A percentile compares a stretch with the other conserved stretches of the same genome.
These are phyloP conservation scores for Corymbia calophylla DNA, from an alignment of 441 rosid genomes.

Conservation along the genomic window DNA sequence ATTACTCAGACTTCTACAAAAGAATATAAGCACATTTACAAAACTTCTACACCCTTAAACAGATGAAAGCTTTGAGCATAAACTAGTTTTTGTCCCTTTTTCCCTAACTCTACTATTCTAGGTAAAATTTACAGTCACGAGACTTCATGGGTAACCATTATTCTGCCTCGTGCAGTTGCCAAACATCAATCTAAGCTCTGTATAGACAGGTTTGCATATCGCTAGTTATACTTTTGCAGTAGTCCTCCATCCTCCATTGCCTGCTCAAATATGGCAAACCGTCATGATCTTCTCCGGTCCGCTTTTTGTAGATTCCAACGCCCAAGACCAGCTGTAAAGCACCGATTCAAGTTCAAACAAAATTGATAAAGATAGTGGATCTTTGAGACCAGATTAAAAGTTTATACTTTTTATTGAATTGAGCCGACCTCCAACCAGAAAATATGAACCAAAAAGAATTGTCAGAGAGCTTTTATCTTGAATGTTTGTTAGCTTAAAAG, in stretches of 20 bases:
- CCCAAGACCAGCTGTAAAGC: neutral
- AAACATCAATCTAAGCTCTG: neutral
- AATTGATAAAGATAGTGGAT: neutral
- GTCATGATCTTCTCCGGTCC: neutral
- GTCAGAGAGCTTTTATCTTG: neutral
- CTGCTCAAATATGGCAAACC: neutral
- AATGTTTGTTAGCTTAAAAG: neutral
- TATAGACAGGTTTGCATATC: neutral
- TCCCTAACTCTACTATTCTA: neutral
- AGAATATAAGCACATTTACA: neutral
- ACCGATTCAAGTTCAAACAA: neutral
- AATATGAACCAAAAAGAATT: neutral
- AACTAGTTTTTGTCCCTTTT: neutral
- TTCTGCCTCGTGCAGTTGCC: accelerated
- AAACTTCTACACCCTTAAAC: neutral
- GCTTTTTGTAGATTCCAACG: neutral
- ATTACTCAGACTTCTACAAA: too few relatives aligned
- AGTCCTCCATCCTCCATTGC: neutral
- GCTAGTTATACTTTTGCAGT: neutral
- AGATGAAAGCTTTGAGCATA: neutral
- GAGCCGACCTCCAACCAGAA: neutral
- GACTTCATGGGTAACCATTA: neutral
- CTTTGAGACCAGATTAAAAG: neutral
- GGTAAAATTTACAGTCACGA: neutral
- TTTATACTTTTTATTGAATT: neutral